Evolutionary conservation across 192 early-diverging fungal genomes (phyloP).

Genomic region (Umbelopsis vinacea): DNA sequence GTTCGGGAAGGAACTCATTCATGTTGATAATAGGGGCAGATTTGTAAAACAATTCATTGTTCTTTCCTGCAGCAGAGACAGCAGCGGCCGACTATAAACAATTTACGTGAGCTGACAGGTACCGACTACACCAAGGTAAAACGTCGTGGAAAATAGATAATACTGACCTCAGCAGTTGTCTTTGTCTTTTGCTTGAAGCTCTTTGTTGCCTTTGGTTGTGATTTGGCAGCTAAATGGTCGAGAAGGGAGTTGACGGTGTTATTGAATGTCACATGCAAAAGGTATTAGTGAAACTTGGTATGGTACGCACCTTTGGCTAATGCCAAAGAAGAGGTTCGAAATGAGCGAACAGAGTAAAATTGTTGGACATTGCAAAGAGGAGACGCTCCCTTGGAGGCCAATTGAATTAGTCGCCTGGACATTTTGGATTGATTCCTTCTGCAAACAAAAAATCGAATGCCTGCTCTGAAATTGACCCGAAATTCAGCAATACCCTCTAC

Average conservation of each 20-base stretch:
- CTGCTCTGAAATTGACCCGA: background rate
- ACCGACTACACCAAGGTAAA: background rate
- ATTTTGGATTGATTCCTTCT: background rate
- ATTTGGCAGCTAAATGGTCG: slow-evolving; percentile 18
- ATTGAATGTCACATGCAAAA: background rate
- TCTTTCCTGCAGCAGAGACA: slow-evolving; percentile 19
- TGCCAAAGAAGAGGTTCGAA: slow-evolving; percentile 1
- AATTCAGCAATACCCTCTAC: background rate
- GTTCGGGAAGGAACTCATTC: slow-evolving; percentile 32
- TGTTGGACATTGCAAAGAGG: slow-evolving; percentile 7
- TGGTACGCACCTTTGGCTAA: slow-evolving; percentile 3
- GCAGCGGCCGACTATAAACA: background rate
- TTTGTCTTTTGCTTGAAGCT: slow-evolving; percentile 22
- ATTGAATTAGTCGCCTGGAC: slow-evolving; percentile 17
- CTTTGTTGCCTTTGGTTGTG: slow-evolving; percentile 15
- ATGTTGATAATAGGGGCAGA: slow-evolving; percentile 23
- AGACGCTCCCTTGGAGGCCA: slow-evolving; percentile 20
- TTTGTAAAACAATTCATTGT: slow-evolving; percentile 29
- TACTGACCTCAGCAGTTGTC: background rate
- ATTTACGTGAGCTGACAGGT: background rate
- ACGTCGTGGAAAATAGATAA: background rate
- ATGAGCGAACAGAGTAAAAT: slow-evolving; percentile 8
- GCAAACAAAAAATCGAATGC: slow-evolving; percentile 7
- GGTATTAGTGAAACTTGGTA: background rate
- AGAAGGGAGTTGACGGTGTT: background rate